Conservation (phyloP, 345 rosid species). For the Pugionium dolabratum region DNA sequence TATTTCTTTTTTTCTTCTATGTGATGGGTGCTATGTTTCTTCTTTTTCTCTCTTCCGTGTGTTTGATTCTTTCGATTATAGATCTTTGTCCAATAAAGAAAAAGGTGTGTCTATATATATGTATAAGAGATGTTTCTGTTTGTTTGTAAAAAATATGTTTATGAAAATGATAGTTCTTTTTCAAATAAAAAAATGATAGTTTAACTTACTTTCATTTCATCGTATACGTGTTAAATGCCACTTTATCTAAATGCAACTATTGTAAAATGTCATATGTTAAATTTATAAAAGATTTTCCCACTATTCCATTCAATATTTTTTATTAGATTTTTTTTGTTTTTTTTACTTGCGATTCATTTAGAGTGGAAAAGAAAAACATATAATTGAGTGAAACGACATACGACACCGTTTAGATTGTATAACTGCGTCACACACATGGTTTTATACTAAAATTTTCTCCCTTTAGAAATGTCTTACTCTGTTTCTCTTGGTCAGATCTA, state of each 20-base stretch:
- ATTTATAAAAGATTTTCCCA: neutral
- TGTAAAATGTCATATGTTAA: neutral
- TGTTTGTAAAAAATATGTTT: conserved; percentile 18
- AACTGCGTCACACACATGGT: no score
- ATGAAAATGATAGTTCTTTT: conserved; percentile 28
- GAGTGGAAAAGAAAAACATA: no score
- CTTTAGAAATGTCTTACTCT: neutral
- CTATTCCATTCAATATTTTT: no score
- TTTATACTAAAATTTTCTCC: no score
- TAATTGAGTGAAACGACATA: no score
- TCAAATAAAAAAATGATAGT: neutral
- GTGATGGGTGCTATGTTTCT: conserved; percentile 29
- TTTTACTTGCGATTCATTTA: no score
- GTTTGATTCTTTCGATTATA: conserved; percentile 27
- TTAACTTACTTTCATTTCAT: neutral
- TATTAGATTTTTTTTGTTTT: no score
- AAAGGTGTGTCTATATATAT: conserved; percentile 10
- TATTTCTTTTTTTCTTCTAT: neutral
- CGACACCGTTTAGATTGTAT: no score
- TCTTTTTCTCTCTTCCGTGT: neutral
- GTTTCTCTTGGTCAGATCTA: conserved; percentile 26
- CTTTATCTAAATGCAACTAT: neutral
- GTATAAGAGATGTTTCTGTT: conserved; percentile 19
- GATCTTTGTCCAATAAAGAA: conserved; percentile 28
- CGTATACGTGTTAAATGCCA: conserved; percentile 19